Conservation (phyloP, 2,329 filamentous ascomycete species). For the Didymellaceae sp. region DNA sequence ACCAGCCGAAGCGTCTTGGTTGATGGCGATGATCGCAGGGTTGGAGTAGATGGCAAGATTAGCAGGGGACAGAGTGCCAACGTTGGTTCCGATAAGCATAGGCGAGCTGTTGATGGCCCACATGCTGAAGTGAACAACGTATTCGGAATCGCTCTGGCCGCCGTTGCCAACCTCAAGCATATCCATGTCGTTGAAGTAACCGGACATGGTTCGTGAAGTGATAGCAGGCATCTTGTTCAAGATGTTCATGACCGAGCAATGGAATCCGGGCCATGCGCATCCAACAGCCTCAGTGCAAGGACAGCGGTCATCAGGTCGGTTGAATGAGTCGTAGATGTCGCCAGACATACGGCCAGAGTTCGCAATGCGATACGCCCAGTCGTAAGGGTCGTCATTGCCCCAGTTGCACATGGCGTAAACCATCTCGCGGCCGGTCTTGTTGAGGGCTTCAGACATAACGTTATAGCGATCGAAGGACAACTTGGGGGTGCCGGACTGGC, state of each 20-base stretch:
- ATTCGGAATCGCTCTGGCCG: constrained; percentile 50
- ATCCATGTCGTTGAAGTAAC: constrained; percentile 58
- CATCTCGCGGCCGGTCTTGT: constrained; percentile 54
- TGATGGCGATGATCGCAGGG: constrained; percentile 58
- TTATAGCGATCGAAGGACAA: constrained; percentile 57
- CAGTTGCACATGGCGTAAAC: constrained; percentile 59
- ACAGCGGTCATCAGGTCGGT: constrained; percentile 52
- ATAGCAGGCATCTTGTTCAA: constrained; percentile 56
- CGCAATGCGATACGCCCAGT: constrained; percentile 56
- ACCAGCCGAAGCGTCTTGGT: constrained; percentile 54
- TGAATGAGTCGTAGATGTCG: constrained; percentile 57
- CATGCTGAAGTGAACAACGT: constrained; percentile 56
- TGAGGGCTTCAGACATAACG: constrained; percentile 57
- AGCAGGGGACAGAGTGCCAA: constrained; percentile 48
- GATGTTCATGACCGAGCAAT: constrained; percentile 59
- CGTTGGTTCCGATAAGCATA: constrained; percentile 56
- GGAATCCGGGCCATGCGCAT: constrained; percentile 55
- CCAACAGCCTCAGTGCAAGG: constrained; percentile 52
- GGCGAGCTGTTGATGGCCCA: constrained; percentile 59
- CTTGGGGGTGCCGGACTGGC: constrained; percentile 56
- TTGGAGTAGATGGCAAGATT: constrained; percentile 57
- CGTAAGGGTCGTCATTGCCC: constrained; percentile 57
- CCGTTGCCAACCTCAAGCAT: constrained; percentile 59
- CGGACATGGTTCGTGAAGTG: constrained; percentile 49
- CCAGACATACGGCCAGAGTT: constrained; percentile 57